Base-by-base conservation (phyloP, 1,284 basidiomycete species). In the Malassezia equina region DNA sequence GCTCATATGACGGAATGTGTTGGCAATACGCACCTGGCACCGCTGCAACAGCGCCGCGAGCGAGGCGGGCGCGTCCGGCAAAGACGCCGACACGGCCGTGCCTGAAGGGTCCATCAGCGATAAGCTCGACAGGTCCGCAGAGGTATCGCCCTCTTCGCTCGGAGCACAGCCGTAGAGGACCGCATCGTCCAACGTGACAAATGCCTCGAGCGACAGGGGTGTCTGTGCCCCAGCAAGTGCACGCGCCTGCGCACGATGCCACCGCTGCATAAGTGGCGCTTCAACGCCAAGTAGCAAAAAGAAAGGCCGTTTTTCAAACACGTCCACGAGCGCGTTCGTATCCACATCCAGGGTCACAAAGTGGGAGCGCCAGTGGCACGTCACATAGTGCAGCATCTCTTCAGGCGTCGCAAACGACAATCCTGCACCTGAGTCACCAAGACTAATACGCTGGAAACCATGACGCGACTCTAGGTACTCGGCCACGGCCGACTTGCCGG, bases 271-370 rank as follows among this genome's bases (percentile, higher is more conserved):
- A 23, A 93, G 67, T 0, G 91, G 90, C 0, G 87, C 91, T 58
- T 95, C 88, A n/a, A 93, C 80, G 43, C 79, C 81, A 33, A 95
- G 78, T 28, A 95, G 80, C 66, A 95, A 77, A 71, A 95, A 90
- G 74, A 90, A 96, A 0, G 93, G 93, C 8, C 94, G 80, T 70
- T 85, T 90, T 33, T 83, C 75, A 69, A 95, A 96, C 42, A 80
- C 77, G 36, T 91, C 79, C 15, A 83, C 67, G n/a, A 82, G 79
- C 0, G 59, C 57, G 27, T 76, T 76, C 0, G 81, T 82, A 45
- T 74, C 71, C 19, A 95, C 75, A 67, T 88, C 86, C 6, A 80
- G 79, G 0, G 90, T 94, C 27, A 96, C 90, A 67, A 86, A 88
- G 62, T 86, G 78, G 2, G 78, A 73, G 39, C 79, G 80, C 94